Percentiles rank a stretch among this genome's conserved stretches.
phyloP scores from a whole-genome alignment of 768 basidiomycete species.

The Naematelia aurantialba region DNA sequence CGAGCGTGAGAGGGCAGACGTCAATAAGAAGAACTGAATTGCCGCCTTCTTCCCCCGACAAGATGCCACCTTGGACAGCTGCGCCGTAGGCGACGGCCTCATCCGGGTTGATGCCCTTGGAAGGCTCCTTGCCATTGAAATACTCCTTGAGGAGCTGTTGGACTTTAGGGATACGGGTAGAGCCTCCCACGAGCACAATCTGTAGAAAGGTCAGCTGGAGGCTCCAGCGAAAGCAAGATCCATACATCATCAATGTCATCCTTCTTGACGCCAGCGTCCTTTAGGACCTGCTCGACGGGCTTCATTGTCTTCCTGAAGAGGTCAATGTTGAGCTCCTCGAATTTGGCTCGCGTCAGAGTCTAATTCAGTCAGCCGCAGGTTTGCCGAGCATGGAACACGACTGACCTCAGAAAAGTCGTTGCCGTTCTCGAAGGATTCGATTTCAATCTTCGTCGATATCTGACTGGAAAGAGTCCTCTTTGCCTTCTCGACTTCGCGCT shows the following conservation, averaged over 20 bases:
- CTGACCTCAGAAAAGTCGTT: conserved; percentile 85
- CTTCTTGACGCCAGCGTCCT: conserved; percentile 98
- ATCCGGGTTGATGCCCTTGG: conserved; percentile 99
- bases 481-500: conserved; percentile 89
- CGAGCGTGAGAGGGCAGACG: conserved; percentile 63
- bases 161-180: conserved; percentile 96
- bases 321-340: conserved; percentile 98
- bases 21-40: conserved; percentile 90
- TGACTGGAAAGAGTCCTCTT: conserved; percentile 90
- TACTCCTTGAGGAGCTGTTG: conserved; percentile 96
- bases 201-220: conserved; percentile 10
- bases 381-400: not conserved
- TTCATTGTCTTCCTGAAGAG: conserved; percentile 99
- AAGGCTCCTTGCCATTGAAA: conserved; percentile 98
- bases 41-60: conserved; percentile 86
- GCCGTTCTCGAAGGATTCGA: conserved; percentile 91
- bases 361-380: conserved; percentile 5
- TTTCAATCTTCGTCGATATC: conserved; percentile 85
- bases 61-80: conserved; percentile 96
- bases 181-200: conserved; percentile 96
- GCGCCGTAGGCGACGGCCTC: conserved; percentile 99
- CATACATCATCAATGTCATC: conserved; percentile 84
- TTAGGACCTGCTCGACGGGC: conserved; percentile 96
- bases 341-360: conserved; percentile 88
- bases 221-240: conserved; percentile 8